These are phyloP conservation scores for Sporothrix luriei DNA, from an alignment of 2,329 filamentous ascomycete genomes.

Conservation along the genomic window DNA sequence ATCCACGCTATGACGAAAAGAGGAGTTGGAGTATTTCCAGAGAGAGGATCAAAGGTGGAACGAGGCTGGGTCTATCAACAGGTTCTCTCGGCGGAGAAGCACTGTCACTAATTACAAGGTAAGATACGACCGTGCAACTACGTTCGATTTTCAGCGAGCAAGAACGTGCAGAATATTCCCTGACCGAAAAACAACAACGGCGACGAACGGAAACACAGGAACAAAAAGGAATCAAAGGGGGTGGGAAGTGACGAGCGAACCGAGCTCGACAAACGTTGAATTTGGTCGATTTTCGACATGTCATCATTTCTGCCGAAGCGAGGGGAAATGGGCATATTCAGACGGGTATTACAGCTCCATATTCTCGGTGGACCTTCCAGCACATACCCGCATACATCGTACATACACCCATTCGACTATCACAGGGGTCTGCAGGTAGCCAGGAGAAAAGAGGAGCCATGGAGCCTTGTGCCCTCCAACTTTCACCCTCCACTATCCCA, in stretches of 20 bases:
- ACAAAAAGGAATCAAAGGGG: neutral
- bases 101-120: too few relatives aligned
- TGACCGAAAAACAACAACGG: neutral
- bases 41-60: constrained; percentile 5
- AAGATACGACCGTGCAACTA: neutral
- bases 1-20: neutral
- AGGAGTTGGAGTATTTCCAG: neutral
- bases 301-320: neutral
- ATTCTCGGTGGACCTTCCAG: constrained; percentile 10
- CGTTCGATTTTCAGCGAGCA: constrained; percentile 1
- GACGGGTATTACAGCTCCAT: constrained; percentile 3
- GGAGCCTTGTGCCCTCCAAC: neutral
- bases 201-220: neutral
- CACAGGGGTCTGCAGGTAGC: constrained; percentile 25
- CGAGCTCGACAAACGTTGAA: constrained; percentile 10
- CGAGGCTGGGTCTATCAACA: constrained; percentile 5
- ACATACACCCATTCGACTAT: constrained; percentile 17
- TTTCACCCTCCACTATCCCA: constrained; percentile 10
- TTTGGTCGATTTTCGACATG: neutral
- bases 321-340: neutral
- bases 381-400: constrained; percentile 14
- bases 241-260: neutral
- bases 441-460: constrained; percentile 18
- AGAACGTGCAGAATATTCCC: neutral
- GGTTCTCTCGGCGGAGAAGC: neutral